phyloP scores from a whole-genome alignment of 805 yeast species.

The Candida dajiaensis region DNA sequence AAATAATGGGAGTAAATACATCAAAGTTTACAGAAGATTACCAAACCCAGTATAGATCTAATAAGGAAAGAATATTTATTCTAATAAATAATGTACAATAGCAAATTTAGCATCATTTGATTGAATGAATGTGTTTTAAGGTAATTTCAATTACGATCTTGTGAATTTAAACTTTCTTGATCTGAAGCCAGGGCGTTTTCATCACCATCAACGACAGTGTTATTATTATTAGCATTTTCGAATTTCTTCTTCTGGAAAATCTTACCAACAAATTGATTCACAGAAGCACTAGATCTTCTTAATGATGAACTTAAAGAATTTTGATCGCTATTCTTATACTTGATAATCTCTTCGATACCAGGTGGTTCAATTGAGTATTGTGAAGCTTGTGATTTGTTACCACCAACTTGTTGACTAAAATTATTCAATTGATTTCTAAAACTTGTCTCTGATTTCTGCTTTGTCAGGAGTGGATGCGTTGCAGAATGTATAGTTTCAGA shows the following conservation, averaged over 20 bases:
- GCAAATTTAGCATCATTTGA: not conserved
- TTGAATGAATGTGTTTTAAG: too few species aligned
- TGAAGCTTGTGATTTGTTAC: slow-evolving; percentile 7
- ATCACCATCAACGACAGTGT: slow-evolving; percentile 21
- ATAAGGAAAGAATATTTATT: not conserved
- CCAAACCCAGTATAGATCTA: slow-evolving; percentile 48
- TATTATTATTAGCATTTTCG: slow-evolving; percentile 4
- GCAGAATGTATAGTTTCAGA: slow-evolving; percentile 23
- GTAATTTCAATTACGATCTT: not conserved
- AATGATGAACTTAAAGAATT: slow-evolving; percentile 28
- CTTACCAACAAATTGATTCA: slow-evolving; percentile 30
- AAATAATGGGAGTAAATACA: slow-evolving; percentile 79
- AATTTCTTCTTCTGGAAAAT: slow-evolving; percentile 20
- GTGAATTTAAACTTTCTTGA: slow-evolving; percentile 12
- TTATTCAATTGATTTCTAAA: slow-evolving; percentile 18
- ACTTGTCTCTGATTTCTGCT: slow-evolving; percentile 20
- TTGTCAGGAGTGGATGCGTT: slow-evolving; percentile 11
- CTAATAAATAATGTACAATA: not conserved
- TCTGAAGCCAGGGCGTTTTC: slow-evolving; percentile 24
- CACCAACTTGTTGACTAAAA: slow-evolving; percentile 7
- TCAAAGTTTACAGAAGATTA: slow-evolving; percentile 80
- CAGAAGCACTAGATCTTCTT: slow-evolving; percentile 38
- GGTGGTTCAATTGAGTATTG: slow-evolving; percentile 31
- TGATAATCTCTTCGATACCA: slow-evolving; percentile 30
- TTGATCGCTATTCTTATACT: slow-evolving; percentile 26